Conservation (phyloP, 257 asterid genomes). For the Penstemon eatonii region DNA sequence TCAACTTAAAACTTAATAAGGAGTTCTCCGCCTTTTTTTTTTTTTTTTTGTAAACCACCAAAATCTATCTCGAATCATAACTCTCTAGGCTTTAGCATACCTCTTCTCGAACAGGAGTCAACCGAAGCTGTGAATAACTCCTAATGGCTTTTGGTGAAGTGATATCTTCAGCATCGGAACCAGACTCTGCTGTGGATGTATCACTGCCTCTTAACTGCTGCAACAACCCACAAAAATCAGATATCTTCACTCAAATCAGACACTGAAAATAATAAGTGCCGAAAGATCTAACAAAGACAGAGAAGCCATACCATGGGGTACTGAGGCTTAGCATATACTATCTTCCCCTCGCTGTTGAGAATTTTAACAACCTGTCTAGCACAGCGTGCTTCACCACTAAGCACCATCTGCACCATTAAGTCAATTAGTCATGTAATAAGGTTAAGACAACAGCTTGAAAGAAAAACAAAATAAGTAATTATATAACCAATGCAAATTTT, state of each 20-base stretch:
- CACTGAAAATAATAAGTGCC: constrained; percentile 6
- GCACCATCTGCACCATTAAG: constrained; percentile 66
- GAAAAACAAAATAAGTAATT: constrained; percentile 8
- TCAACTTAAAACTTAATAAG: constrained; percentile 15
- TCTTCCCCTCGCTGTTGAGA: constrained; percentile 91
- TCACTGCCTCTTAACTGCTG: constrained; percentile 86
- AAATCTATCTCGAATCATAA: constrained; percentile 10
- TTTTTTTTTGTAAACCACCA: not conserved
- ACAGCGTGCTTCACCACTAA: constrained; percentile 72
- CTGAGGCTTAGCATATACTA: constrained; percentile 91
- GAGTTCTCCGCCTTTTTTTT: not conserved
- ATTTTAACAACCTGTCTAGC: constrained; percentile 92
- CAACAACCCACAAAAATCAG: constrained; percentile 25
- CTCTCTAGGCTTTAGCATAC: constrained; percentile 37
- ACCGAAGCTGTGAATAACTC: constrained; percentile 82
- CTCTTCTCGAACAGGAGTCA: constrained; percentile 99
- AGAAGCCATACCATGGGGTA: constrained; percentile 56
- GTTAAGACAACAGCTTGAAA: constrained; percentile 10
- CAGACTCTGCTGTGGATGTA: constrained; percentile 97
- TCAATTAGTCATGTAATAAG: constrained; percentile 26
- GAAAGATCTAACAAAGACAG: not conserved
- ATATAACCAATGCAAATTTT: constrained; percentile 15
- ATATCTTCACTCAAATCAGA: constrained; percentile 20
- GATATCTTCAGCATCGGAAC: constrained; percentile 99
- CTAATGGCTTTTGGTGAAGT: constrained; percentile 86